phyloP scores from a whole-genome alignment of 2,329 filamentous ascomycete species.

The Pseudonectria foliicola region DNA sequence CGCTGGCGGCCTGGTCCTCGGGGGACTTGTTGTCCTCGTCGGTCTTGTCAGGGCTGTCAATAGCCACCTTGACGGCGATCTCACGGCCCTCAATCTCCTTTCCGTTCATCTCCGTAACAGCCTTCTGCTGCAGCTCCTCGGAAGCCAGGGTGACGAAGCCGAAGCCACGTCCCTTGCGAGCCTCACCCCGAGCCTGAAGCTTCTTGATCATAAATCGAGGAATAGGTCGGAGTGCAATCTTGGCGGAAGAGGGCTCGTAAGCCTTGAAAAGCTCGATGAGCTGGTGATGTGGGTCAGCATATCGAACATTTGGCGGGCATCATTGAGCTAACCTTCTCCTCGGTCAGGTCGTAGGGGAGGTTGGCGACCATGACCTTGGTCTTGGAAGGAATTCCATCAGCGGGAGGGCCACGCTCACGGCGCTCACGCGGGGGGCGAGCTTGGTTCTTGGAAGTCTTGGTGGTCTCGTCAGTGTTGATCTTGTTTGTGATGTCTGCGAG shows the following conservation, averaged over 20 bases:
- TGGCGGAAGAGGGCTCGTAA: constrained; percentile 89
- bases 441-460: constrained; percentile 51
- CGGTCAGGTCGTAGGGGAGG: constrained; percentile 93
- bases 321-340: constrained; percentile 70
- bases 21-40: constrained; percentile 70
- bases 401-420: constrained; percentile 85
- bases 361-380: constrained; percentile 99
- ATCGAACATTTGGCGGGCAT: neutral
- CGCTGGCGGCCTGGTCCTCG: constrained; percentile 37
- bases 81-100: constrained; percentile 98
- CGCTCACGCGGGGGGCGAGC: constrained; percentile 52
- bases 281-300: constrained; percentile 40
- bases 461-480: constrained; percentile 49
- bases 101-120: constrained; percentile 96
- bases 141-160: constrained; percentile 95
- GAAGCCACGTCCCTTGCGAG: constrained; percentile 98
- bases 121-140: constrained; percentile 96
- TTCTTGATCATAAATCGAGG: constrained; percentile 99
- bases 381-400: constrained; percentile 96
- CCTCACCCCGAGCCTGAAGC: constrained; percentile 94
- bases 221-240: constrained; percentile 97
- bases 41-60: constrained; percentile 96
- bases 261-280: constrained; percentile 94
- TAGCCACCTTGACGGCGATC: constrained; percentile 99
- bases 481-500: constrained; percentile 56